Conservation (phyloP, 345 rosid species). For the Physaria fendleri region DNA sequence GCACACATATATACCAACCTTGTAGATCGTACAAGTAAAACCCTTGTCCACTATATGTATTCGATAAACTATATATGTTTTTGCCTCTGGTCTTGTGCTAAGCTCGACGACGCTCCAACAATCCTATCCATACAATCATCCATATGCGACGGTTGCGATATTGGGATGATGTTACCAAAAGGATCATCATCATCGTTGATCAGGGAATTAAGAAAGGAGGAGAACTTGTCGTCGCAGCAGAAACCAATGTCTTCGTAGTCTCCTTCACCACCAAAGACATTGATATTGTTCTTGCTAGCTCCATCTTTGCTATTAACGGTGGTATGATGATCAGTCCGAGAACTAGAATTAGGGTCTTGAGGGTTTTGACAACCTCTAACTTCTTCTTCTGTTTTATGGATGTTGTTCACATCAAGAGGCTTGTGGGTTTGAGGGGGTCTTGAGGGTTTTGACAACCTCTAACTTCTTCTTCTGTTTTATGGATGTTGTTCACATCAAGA, state of each 20-base stretch:
- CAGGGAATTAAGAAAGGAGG: conserved; percentile 62
- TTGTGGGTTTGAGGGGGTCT: conserved; percentile 54
- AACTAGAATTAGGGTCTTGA: not conserved
- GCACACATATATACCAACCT: conserved; percentile 3
- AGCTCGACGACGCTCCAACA: conserved; percentile 20
- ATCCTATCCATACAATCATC: not conserved
- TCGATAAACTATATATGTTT: conserved; percentile 9
- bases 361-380: conserved; percentile 21
- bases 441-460: conserved; percentile 17
- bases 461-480: conserved; percentile 9
- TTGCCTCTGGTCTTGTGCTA: not conserved
- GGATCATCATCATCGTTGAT: conserved; percentile 47
- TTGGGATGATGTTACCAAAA: conserved; percentile 13
- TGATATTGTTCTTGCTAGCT: conserved; percentile 15
- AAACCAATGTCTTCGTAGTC: conserved; percentile 22
- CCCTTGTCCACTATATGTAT: not conserved
- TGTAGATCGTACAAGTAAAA: not conserved
- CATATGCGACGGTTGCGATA: conserved; percentile 5
- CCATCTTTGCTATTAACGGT: not conserved
- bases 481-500: conserved; percentile 23
- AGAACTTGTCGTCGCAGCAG: conserved; percentile 51
- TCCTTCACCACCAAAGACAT: conserved; percentile 4
- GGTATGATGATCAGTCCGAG: conserved; percentile 6
- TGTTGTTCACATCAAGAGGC: conserved; percentile 37
- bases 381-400: conserved; percentile 3